Evolutionary conservation across 108 stramenopile species (phyloP), one percentile per base, ranked within the genome.

Genomic region (Epithemia pelagica): DNA sequence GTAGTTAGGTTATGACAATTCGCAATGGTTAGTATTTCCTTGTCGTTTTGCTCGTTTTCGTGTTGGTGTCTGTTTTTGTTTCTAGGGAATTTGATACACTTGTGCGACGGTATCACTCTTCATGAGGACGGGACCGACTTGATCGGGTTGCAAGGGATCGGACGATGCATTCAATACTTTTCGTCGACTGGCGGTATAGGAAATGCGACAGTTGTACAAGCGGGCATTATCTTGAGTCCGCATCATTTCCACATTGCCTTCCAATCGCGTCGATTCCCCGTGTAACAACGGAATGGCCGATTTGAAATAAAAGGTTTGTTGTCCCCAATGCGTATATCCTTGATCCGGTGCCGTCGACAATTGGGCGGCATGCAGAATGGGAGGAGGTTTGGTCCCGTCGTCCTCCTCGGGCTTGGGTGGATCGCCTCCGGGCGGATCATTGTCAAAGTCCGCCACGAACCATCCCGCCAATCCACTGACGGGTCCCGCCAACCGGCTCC

Each of bases 291-390:
- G 88, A 64, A 91, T 85, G 21, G 80, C 72, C 22, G 87, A 83
- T 2, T 72, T 72, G 29, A 92, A 78, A 77, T 88, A 91, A 64
- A 97, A 94, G 27, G 88, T 90, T 78, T 98, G 98, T 77, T 98
- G 98, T 28, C 96, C 98, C 98, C 98, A 98, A 72, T 98, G 98
- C 29, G 98, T 98, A 81, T 97, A 92, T 57, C 96, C 97, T 75
- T 82, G 82, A 66, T 95, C 95, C 7, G 98, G 98, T 54, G 89
- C 96, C 20, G 98, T 98, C 22, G 83, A 83, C 59, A 98, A 75
- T 56, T 88, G 86, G 1, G 95, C 77, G 21, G 95, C 92, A 70
- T 90, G 85, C 54, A 92, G 54, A 5, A 5, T 5, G 10, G 37
- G 37, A 5, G 37, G 15, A 10, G 5, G 37, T 10, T 10, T 15